Conservation (phyloP, 2,329 filamentous ascomycete species). For the Eutypella sp. region DNA sequence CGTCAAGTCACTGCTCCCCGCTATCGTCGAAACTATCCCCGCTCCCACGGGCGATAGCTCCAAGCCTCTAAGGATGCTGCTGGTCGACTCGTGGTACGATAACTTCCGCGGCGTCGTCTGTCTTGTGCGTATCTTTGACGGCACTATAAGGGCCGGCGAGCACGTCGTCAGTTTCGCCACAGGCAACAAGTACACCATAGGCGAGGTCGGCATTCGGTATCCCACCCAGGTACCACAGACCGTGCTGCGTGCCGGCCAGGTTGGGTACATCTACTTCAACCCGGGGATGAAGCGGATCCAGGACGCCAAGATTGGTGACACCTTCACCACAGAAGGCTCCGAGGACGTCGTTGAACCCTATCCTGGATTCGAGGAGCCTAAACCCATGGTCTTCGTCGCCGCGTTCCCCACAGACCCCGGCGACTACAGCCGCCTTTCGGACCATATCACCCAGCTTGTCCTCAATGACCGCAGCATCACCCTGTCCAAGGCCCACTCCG, state of each 20-base stretch:
- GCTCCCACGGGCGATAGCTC: conserved; percentile 67
- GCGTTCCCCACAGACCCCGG: conserved; percentile 90
- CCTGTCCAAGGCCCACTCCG: conserved; percentile 87
- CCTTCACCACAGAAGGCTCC: conserved; percentile 76
- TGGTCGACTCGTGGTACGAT: conserved; percentile 98
- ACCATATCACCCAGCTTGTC: conserved; percentile 89
- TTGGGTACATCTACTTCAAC: conserved; percentile 96
- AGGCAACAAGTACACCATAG: conserved; percentile 82
- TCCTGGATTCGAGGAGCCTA: conserved; percentile 92
- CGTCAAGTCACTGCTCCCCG: conserved; percentile 75
- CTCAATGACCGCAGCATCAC: conserved; percentile 95
- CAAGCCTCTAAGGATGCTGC: conserved; percentile 73
- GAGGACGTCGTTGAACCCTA: conserved; percentile 74
- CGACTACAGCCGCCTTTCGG: conserved; percentile 80
- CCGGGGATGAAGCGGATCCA: conserved; percentile 96
- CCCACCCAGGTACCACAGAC: conserved; percentile 79
- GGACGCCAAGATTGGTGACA: conserved; percentile 94
- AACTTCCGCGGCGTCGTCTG: conserved; percentile 91
- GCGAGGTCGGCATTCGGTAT: conserved; percentile 96
- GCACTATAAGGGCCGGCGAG: conserved; percentile 75
- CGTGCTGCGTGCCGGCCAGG: conserved; percentile 80
- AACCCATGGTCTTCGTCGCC: conserved; percentile 98
- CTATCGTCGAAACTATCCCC: conserved; percentile 80
- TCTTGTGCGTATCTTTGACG: conserved; percentile 87
- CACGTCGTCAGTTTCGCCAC: conserved; percentile 85